Evolutionary conservation across 164 flowering plant genomes (phyloP).

Genomic region (Cinnamomum chago): DNA sequence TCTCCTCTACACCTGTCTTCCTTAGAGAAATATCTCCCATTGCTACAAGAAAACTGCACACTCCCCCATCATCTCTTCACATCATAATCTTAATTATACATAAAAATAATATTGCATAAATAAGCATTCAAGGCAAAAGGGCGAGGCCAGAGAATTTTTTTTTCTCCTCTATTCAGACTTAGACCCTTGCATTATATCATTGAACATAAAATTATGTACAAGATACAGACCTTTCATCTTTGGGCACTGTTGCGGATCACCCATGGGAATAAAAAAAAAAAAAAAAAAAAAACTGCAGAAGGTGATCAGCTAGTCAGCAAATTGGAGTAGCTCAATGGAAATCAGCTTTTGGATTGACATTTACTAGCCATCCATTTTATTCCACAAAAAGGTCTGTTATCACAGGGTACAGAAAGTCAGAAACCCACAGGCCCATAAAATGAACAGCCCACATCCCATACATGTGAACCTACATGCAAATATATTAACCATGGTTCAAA

Average conservation of each 20-base stretch:
- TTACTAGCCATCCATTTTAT: too few relatives aligned
- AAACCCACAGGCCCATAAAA: too few relatives aligned
- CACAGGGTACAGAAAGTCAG: too few relatives aligned
- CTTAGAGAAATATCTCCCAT: conserved; percentile 85
- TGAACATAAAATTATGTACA: not conserved
- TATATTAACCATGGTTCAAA: too few relatives aligned
- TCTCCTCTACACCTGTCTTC: conserved; percentile 90
- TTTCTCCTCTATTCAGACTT: too few relatives aligned
- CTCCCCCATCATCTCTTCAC: conserved; percentile 1
- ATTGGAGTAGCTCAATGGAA: not conserved
- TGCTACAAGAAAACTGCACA: conserved; percentile 80
- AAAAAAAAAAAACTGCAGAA: too few relatives aligned
- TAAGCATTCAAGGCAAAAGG: not conserved
- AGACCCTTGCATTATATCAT: too few relatives aligned
- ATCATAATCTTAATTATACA: not conserved
- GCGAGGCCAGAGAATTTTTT: not conserved
- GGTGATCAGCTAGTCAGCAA: not conserved
- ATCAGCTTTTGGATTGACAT: too few relatives aligned
- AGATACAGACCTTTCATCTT: not conserved
- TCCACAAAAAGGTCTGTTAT: too few relatives aligned
- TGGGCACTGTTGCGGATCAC: not conserved
- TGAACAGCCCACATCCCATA: too few relatives aligned
- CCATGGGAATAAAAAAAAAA: too few relatives aligned
- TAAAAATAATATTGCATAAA: not conserved
- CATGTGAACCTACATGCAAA: too few relatives aligned